Percentiles rank a stretch among this genome's conserved stretches.
These are phyloP conservation scores for Phytophthora lateralis DNA, from an alignment of 352 stramenopile genomes.

Conservation along the genomic window DNA sequence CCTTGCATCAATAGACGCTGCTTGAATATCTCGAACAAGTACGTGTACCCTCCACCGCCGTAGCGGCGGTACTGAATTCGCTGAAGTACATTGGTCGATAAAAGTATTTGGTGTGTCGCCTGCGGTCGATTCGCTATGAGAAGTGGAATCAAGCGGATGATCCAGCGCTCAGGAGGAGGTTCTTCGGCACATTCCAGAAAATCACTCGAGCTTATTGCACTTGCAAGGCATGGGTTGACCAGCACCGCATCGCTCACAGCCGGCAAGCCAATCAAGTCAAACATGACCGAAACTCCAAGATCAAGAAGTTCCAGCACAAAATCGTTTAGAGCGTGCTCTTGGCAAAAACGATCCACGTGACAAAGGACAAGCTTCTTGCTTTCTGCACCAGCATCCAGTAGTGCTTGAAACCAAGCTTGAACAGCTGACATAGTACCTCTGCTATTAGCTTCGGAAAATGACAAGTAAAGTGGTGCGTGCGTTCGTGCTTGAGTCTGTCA, in stretches of 20 bases:
- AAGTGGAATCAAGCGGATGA: conserved; percentile 43
- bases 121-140: conserved; percentile 14
- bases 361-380: conserved; percentile 66
- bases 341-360: conserved; percentile 72
- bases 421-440: conserved; percentile 6
- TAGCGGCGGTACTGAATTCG: conserved; percentile 74
- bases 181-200: conserved; percentile 6
- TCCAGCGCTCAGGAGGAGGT: conserved; percentile 47
- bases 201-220: background rate
- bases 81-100: conserved; percentile 72
- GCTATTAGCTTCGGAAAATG: conserved; percentile 40
- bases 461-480: conserved; percentile 67
- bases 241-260: conserved; percentile 58
- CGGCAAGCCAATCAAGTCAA: conserved; percentile 69
- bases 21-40: conserved; percentile 62
- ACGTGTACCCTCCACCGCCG: conserved; percentile 70
- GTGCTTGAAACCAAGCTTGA: conserved; percentile 39
- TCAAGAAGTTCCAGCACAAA: conserved; percentile 54
- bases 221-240: conserved; percentile 39
- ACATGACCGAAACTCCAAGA: conserved; percentile 55
- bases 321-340: conserved; percentile 11
- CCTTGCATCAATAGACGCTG: conserved; percentile 36
- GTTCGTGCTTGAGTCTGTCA: conserved; percentile 58
- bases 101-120: conserved; percentile 38
- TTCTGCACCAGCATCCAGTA: conserved; percentile 45